Conservation (phyloP, 331 rosid genomes). For the Quercus lobata region DNA sequence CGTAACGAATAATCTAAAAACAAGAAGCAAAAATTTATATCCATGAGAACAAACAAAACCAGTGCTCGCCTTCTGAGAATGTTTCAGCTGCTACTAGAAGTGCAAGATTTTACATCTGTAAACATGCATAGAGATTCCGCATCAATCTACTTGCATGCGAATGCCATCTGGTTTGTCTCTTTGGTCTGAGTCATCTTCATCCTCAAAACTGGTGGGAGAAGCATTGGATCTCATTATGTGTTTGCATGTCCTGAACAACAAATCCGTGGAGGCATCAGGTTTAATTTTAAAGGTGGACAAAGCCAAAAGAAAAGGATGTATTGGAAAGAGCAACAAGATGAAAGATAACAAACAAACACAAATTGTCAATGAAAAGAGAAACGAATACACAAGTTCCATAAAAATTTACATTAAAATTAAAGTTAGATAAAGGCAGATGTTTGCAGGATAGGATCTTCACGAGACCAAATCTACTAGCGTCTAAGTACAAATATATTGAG, state of each 20-base stretch:
- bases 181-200: not conserved
- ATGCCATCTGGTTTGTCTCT: not conserved
- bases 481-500: not conserved
- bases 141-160: not conserved
- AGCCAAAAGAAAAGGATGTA: not conserved
- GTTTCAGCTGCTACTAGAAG: not conserved
- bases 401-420: not conserved
- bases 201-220: slow-evolving; percentile 36
- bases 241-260: slow-evolving; percentile 54
- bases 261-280: not conserved
- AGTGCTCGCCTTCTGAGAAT: not conserved
- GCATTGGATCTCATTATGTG: slow-evolving; percentile 38
- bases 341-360: not conserved
- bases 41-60: not conserved
- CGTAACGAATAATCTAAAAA: not conserved
- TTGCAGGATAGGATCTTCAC: not conserved
- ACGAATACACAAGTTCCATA: not conserved
- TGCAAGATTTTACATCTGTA: not conserved
- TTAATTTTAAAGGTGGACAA: not conserved
- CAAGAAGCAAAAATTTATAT: not conserved
- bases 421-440: not conserved
- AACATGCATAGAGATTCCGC: not conserved
- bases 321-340: not conserved
- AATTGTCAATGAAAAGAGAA: not conserved
- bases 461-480: not conserved